Conservation (phyloP, 192 early-diverging fungal genomes). For the Pilaira anomala region DNA sequence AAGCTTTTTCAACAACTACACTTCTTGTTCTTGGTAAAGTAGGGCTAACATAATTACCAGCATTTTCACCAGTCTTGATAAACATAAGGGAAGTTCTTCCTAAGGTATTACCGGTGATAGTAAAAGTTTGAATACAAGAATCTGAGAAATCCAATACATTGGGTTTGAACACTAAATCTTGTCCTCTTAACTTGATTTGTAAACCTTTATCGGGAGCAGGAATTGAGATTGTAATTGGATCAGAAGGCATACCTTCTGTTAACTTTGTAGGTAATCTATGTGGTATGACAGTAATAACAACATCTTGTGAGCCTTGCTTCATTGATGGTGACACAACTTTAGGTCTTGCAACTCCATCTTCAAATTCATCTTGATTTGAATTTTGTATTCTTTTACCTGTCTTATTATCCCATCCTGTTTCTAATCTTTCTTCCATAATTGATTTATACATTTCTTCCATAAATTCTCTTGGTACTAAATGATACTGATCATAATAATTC, state of each 20-base stretch:
- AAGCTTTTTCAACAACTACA: conserved; percentile 60
- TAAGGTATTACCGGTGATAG: conserved; percentile 50
- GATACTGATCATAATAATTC: conserved; percentile 35
- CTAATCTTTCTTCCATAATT: conserved; percentile 43
- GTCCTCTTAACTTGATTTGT: conserved; percentile 56
- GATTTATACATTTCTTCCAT: conserved; percentile 42
- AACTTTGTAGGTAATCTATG: conserved; percentile 51
- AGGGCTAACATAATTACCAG: conserved; percentile 44
- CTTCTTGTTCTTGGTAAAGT: conserved; percentile 48
- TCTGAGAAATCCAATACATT: conserved; percentile 54
- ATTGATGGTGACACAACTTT: conserved; percentile 6
- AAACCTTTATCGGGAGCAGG: conserved; percentile 53
- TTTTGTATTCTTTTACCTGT: background rate
- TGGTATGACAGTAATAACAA: conserved; percentile 38
- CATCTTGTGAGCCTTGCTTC: conserved; percentile 14
- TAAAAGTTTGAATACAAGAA: conserved; percentile 49
- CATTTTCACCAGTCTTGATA: conserved; percentile 44
- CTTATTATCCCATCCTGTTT: conserved; percentile 44
- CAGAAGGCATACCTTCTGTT: conserved; percentile 52
- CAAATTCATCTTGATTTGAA: background rate
- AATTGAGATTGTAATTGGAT: conserved; percentile 53
- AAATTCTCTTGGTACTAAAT: conserved; percentile 32
- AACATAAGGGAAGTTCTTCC: conserved; percentile 65
- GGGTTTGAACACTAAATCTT: conserved; percentile 55
- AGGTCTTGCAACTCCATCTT: conserved; percentile 2